phyloP scores from a whole-genome alignment of 495 filamentous ascomycete genomes.

The Penicillium alfredii region DNA sequence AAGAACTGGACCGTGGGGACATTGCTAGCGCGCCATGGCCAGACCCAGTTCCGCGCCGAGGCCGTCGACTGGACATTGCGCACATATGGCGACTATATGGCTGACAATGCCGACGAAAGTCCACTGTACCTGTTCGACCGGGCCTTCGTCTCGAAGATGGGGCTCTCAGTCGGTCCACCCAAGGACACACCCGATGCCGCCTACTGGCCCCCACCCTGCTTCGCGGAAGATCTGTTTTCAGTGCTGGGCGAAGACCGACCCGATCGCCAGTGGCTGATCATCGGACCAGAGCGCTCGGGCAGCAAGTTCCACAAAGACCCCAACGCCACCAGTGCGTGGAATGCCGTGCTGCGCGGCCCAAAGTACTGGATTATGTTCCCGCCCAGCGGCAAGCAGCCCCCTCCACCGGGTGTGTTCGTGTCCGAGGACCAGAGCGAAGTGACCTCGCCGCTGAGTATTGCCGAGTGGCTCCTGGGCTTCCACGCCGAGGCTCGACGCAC shows the following conservation, averaged over 20 bases:
- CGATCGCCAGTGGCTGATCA: slow-evolving; percentile 87
- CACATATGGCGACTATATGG: slow-evolving; percentile 81
- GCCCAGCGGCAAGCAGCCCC: slow-evolving; percentile 50
- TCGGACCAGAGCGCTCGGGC: slow-evolving; percentile 83
- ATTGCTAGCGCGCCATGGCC: slow-evolving; percentile 57
- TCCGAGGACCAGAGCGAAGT: slow-evolving; percentile 91
- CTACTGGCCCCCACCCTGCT: slow-evolving; percentile 84
- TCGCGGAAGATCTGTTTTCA: slow-evolving; percentile 83
- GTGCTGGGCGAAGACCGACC: slow-evolving; percentile 75
- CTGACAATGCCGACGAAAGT: slow-evolving; percentile 75
- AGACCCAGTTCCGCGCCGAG: slow-evolving; percentile 76
- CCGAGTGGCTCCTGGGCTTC: slow-evolving; percentile 90
- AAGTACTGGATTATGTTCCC: slow-evolving; percentile 99
- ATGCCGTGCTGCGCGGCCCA: slow-evolving; percentile 81
- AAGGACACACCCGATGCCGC: slow-evolving; percentile 42
- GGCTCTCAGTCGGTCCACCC: slow-evolving; percentile 51
- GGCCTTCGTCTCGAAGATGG: slow-evolving; percentile 83
- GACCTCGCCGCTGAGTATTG: slow-evolving; percentile 88
- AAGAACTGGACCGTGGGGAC: slow-evolving; percentile 63
- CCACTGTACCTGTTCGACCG: slow-evolving; percentile 92
- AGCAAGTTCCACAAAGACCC: slow-evolving; percentile 94
- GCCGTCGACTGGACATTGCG: slow-evolving; percentile 85
- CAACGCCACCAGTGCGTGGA: slow-evolving; percentile 83
- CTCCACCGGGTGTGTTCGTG: slow-evolving; percentile 85
- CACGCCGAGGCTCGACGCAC: slow-evolving; percentile 78